A percentile compares a stretch with the other conserved stretches of the same genome.
These are phyloP conservation scores for Tylopilus rubrobrunneus DNA, from an alignment of 768 basidiomycete genomes.

Conservation along the genomic window DNA sequence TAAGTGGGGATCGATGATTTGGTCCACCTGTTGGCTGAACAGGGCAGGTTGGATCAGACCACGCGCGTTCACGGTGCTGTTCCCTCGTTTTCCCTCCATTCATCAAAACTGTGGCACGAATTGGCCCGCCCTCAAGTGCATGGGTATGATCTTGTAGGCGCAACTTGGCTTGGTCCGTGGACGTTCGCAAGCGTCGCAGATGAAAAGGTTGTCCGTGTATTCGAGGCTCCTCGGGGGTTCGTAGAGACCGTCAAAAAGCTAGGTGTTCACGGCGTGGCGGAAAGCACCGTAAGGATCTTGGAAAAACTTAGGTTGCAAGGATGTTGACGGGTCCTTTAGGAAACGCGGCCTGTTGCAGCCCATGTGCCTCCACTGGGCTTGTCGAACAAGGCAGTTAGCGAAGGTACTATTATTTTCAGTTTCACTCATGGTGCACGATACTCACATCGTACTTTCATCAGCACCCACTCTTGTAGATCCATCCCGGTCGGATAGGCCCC, in stretches of 20 bases:
- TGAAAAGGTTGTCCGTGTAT: slow-evolving; percentile 92
- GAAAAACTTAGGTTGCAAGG: not conserved
- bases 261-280: slow-evolving; percentile 43
- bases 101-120: slow-evolving; percentile 67
- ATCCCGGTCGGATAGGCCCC: slow-evolving; percentile 35
- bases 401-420: slow-evolving; percentile 40
- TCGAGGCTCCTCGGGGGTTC: slow-evolving; percentile 85
- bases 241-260: slow-evolving; percentile 57
- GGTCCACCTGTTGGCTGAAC: not conserved
- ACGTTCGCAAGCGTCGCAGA: slow-evolving; percentile 91
- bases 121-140: slow-evolving; percentile 92
- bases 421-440: not conserved
- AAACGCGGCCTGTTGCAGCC: slow-evolving; percentile 67
- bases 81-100: slow-evolving; percentile 13
- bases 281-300: slow-evolving; percentile 43
- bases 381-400: slow-evolving; percentile 87
- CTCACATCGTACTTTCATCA: slow-evolving; percentile 6
- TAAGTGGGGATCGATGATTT: slow-evolving; percentile 33
- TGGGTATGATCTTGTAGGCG: slow-evolving; percentile 88
- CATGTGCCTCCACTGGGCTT: slow-evolving; percentile 91
- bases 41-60: slow-evolving; percentile 79
- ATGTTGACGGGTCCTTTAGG: slow-evolving; percentile 35
- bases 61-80: slow-evolving; percentile 78
- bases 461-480: slow-evolving; percentile 16
- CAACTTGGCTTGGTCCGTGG: slow-evolving; percentile 68